Base-by-base conservation (phyloP, 2,329 filamentous ascomycete genomes). In the Colletotrichum simmondsii region DNA sequence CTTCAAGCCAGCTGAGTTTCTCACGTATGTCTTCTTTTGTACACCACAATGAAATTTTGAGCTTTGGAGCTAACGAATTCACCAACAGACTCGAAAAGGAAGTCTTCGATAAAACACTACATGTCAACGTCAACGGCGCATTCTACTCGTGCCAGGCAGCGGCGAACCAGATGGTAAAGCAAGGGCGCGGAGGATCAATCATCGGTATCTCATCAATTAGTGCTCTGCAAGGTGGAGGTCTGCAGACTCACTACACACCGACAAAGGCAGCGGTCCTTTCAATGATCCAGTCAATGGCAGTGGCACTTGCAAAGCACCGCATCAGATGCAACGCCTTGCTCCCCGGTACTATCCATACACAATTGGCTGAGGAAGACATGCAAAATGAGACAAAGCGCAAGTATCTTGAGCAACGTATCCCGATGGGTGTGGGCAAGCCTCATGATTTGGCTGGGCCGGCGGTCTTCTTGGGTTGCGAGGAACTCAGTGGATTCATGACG, bases 61-160 rank as follows among this genome's bases (percentile, higher is more conserved):
- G 19, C n/a, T n/a, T 19, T 4, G 8, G 22, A 10, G 37, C 37
- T n/a, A 5, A 57, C 65, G 0, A 52, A 3, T n/a, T 30, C 12
- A 4, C n/a, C 4, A 16, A 87, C 92, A 66, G 88, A 2, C 62
- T 71, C 42, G 88, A 90, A 12, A 88, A 90, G 11, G 84, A 89
- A 46, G 88, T 92, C 65, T 90, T 92, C 76, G 85, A 86, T 75
- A 82, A 85, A 68, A 92, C 91, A 2, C 81, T 93, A 24, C 82
- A 84, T 1, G 88, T 95, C 78, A 95, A 95, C 78, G 89, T 92
- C 2, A 93, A 92, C 0, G 93, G 93, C 0, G 85, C 87, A 0
- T 95, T 94, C 77, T 83, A 95, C n/a, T 91, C 90, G 74, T 92
- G 93, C 0, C 92, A 94, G 75, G 92, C 92, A 1, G 83, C 81